Conservation (phyloP, 768 basidiomycete species). For the Mycena vitilis region DNA sequence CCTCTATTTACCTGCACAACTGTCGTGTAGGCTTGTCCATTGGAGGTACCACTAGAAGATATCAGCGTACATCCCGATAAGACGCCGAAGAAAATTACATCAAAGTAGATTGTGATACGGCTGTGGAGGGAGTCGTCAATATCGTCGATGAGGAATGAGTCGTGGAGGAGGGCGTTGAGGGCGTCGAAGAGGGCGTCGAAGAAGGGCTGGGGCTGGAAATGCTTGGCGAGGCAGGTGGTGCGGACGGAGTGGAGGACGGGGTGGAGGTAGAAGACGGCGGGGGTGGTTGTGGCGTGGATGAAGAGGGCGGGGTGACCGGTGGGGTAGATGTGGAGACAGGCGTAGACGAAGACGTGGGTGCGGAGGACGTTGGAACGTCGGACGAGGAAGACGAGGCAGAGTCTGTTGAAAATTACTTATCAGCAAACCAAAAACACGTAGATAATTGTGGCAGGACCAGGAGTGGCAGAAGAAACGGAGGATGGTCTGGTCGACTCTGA, state of each 20-base stretch:
- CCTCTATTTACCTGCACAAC: slow-evolving; percentile 21
- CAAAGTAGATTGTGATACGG: not conserved
- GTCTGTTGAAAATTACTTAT: slow-evolving; percentile 7
- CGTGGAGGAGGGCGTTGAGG: slow-evolving; percentile 24
- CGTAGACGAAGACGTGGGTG: not conserved
- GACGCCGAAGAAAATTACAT: not conserved
- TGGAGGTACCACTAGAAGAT: slow-evolving; percentile 24
- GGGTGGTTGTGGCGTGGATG: not conserved
- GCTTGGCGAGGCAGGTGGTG: not conserved
- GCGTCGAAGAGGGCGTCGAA: not conserved
- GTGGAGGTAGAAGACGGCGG: too few relatives aligned
- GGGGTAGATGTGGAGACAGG: not conserved
- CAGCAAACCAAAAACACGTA: slow-evolving; percentile 2
- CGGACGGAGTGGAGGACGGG: slow-evolving; percentile 5
- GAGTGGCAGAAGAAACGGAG: slow-evolving; percentile 5
- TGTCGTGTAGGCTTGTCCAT: slow-evolving; percentile 28
- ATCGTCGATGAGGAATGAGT: slow-evolving; percentile 22
- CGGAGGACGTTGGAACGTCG: not conserved
- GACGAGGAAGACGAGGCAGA: slow-evolving; percentile 5
- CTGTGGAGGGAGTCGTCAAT: slow-evolving; percentile 28
- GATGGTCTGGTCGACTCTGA: not conserved
- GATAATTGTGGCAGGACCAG: slow-evolving; percentile 18
- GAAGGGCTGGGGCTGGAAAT: slow-evolving; percentile 12
- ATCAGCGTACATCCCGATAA: not conserved
- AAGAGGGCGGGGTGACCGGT: not conserved